A percentile compares a stretch with the other conserved stretches of the same genome.
Evolutionary conservation across 2,329 filamentous ascomycete species (phyloP).

Genomic region (Aureobasidium sp.): DNA sequence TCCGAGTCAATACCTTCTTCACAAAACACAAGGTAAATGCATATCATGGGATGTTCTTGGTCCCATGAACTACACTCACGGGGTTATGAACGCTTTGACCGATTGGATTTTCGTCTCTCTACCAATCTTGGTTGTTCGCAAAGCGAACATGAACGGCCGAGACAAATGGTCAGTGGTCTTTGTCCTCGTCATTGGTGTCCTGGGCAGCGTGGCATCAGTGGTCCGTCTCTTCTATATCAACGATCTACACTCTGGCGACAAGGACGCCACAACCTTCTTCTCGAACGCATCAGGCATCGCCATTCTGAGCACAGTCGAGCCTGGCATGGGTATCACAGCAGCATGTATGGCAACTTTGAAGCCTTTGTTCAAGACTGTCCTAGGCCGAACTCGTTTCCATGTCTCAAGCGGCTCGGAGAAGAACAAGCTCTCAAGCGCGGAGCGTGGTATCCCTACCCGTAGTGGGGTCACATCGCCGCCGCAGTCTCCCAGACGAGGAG

Average conservation of each 20-base stretch:
- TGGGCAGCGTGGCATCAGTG: constrained; percentile 23
- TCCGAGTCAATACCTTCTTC: constrained; percentile 20
- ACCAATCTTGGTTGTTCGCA: constrained; percentile 35
- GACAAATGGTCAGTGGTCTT: constrained; percentile 36
- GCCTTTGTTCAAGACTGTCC: constrained; percentile 24
- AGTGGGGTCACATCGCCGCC: not conserved
- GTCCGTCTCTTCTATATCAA: constrained; percentile 24
- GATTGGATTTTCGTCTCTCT: constrained; percentile 33
- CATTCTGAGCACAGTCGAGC: constrained; percentile 28
- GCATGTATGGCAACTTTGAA: constrained; percentile 29
- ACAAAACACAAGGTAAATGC: constrained; percentile 20
- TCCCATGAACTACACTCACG: constrained; percentile 21
- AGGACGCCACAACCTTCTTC: not conserved
- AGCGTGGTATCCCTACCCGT: not conserved
- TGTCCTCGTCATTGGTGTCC: constrained; percentile 34
- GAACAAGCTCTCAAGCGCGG: not conserved
- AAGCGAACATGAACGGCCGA: constrained; percentile 34
- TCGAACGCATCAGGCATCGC: constrained; percentile 13
- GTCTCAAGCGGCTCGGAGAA: not conserved
- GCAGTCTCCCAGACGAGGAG: not conserved
- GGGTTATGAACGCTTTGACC: constrained; percentile 31
- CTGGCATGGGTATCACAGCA: constrained; percentile 31
- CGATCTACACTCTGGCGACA: constrained; percentile 20
- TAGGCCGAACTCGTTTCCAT: not conserved
- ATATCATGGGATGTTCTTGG: constrained; percentile 22